These are phyloP conservation scores for Skeletonema grethae DNA, from an alignment of 108 stramenopile species.

Conservation along the genomic window DNA sequence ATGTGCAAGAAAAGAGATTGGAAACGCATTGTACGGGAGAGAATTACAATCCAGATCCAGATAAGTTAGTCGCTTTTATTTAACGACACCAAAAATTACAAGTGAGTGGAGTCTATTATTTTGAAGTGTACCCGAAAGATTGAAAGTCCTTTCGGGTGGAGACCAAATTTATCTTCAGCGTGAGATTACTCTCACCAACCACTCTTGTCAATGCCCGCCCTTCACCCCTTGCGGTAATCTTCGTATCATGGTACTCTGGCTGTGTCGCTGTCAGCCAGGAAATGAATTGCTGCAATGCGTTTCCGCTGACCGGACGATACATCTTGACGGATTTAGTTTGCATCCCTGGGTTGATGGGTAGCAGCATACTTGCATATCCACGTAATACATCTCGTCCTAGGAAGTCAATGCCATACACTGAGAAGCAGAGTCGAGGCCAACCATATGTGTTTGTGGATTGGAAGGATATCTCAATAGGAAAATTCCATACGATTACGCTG, in stretches of 20 bases:
- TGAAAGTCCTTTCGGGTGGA: constrained; percentile 61
- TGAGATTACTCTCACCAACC: constrained; percentile 27
- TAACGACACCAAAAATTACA: neutral
- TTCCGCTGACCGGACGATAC: constrained; percentile 67
- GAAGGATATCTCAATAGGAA: constrained; percentile 85
- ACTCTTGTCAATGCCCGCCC: constrained; percentile 64
- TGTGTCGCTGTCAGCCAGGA: constrained; percentile 67
- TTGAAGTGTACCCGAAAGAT: constrained; percentile 49
- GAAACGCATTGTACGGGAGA: neutral
- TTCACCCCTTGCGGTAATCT: constrained; percentile 55
- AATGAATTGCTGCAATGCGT: constrained; percentile 49
- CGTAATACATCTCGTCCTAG: constrained; percentile 76
- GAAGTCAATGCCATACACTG: constrained; percentile 74
- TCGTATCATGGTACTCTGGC: constrained; percentile 72
- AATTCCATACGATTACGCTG: constrained; percentile 81
- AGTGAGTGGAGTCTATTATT: constrained; percentile 2
- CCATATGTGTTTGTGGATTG: constrained; percentile 82
- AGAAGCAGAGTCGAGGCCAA: constrained; percentile 85
- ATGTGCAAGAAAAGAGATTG: neutral
- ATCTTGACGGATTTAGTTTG: constrained; percentile 56
- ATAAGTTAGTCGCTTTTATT: neutral
- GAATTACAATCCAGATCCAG: neutral
- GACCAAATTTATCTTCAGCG: constrained; percentile 55
- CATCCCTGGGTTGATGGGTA: constrained; percentile 66
- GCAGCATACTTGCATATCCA: constrained; percentile 77